Evolutionary conservation across 176 grass and related monocot species (phyloP), one percentile per base, ranked within the genome.

Genomic region (Canna indica): DNA sequence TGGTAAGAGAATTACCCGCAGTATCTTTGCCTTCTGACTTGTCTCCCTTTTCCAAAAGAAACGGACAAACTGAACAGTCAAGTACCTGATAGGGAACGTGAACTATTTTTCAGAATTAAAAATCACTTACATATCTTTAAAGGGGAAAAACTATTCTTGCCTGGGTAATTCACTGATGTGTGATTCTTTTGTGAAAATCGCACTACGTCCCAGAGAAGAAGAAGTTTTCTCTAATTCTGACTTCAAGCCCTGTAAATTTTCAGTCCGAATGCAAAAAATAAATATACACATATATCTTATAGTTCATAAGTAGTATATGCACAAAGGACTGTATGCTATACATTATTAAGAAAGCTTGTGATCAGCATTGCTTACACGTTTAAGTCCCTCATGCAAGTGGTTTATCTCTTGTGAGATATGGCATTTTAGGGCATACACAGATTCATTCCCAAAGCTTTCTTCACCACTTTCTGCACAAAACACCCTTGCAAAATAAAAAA

Each of bases 41-140:
- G 95, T 90, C 64, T 99, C 95, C 71, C 95, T 94, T 86, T 99
- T 99, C 95, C 95, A 99, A 69, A 99, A 99, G 84, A 99, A 99
- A 58, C 95, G 95, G 33, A 99, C 94, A 71, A 99, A 99, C 58
- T 99, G 94, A 69, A 96, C 75, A 50, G 88, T 88, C 76, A 91
- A 82, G 64, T 96, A 96, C 78, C 85, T 96, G 79, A 84, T 76
- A 81, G 76, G 17, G n/a, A 71, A 76, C 64, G 34, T 47, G 72
- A 70, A 60, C 20, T 41, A 38, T 34, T 6, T 38, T 24, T 66
- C 30, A 63, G 20, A 39, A 66, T 9, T 13, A 66, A 13, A 66
- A 66, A 4, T 18, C 50, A 66, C 32, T 66, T 66, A 10, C 8
- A 66, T 12, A 25, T 66, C n/a, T 0, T 39, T 54, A 69, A 29